Conservation (phyloP, 2,329 filamentous ascomycete genomes). For the Grosmannia huntii region DNA sequence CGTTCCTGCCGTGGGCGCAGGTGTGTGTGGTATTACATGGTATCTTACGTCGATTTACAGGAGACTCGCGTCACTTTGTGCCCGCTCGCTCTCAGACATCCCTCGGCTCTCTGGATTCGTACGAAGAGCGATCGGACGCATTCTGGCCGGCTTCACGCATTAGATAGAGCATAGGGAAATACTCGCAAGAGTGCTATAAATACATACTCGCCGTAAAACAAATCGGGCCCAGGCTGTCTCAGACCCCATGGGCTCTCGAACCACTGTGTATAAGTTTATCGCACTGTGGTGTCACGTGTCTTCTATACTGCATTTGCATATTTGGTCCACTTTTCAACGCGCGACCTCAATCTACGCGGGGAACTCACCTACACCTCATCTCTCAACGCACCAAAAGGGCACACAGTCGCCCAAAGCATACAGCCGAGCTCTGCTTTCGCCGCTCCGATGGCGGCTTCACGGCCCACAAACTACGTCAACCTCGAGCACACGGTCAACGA, state of each 20-base stretch:
- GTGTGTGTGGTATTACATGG: background rate
- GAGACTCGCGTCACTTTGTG: too few relatives aligned
- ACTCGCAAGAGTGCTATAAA: too few relatives aligned
- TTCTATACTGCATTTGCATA: background rate
- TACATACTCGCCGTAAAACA: too few relatives aligned
- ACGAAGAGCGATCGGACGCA: too few relatives aligned
- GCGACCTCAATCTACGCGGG: background rate
- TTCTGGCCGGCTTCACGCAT: too few relatives aligned
- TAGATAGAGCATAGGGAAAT: too few relatives aligned
- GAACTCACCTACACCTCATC: background rate
- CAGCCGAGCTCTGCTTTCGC: background rate
- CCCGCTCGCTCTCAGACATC: too few relatives aligned
- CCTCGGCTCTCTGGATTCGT: too few relatives aligned
- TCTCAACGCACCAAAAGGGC: background rate
- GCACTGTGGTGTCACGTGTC: background rate
- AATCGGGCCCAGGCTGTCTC: background rate
- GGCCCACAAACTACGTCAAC: constrained; percentile 29
- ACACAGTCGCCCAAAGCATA: background rate
- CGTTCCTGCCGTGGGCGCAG: background rate
- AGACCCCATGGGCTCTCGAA: background rate
- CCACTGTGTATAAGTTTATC: background rate
- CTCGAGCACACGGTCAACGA: constrained; percentile 43
- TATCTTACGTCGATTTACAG: background rate
- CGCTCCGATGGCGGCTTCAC: constrained; percentile 19
- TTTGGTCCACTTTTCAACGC: background rate